Conservation (phyloP, 208 protist genomes). For the Naegleria gruberi region DNA sequence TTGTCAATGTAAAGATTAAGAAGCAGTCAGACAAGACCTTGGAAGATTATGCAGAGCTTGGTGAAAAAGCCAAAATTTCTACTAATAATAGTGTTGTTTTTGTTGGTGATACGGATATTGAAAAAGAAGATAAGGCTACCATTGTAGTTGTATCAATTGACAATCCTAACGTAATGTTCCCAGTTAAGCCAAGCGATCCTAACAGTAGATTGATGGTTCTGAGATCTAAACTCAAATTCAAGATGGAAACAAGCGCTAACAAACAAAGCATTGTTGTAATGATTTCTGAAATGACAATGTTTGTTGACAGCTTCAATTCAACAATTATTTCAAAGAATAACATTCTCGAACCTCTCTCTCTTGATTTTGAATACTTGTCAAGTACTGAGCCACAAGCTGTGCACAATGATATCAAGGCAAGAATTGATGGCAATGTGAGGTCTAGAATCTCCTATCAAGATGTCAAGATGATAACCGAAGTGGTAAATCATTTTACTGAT, state of each 20-base stretch:
- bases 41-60: neutral
- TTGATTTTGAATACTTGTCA: neutral
- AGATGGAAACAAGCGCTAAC: too few relatives aligned
- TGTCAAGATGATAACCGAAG: conserved; percentile 17
- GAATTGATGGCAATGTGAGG: neutral
- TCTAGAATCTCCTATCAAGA: conserved; percentile 12
- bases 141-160: neutral
- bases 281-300: neutral
- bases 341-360: neutral
- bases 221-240: neutral
- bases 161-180: neutral
- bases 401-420: neutral
- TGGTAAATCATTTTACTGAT: neutral
- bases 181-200: neutral
- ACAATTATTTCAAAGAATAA: neutral
- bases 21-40: neutral
- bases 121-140: neutral
- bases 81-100: neutral
- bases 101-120: neutral
- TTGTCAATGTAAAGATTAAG: neutral
- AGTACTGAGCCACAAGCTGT: neutral
- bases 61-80: neutral
- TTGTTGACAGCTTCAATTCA: neutral
- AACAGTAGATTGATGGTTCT: neutral
- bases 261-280: neutral